Conservation (phyloP, 2,329 filamentous ascomycete genomes). For the Juglanconis sp. region DNA sequence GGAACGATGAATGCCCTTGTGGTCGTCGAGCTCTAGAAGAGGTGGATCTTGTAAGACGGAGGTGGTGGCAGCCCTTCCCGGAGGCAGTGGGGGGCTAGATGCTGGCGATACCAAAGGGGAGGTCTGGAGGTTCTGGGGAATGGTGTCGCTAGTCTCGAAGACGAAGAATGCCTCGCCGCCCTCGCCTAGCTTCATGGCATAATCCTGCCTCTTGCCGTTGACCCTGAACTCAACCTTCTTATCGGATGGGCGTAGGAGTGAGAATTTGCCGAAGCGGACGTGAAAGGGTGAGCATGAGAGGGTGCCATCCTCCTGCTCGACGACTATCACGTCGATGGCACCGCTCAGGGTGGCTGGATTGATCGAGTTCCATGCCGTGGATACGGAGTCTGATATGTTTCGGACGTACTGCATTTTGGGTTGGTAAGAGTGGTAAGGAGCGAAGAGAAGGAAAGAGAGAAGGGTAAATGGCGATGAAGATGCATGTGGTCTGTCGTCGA, state of each 20-base stretch:
- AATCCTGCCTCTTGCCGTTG: constrained; percentile 87
- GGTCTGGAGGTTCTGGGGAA: constrained; percentile 91
- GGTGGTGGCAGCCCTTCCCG: constrained; percentile 24
- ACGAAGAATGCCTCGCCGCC: constrained; percentile 98
- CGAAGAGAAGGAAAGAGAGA: background rate
- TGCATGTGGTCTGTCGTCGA: background rate
- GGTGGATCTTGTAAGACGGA: constrained; percentile 64
- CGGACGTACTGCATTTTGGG: constrained; percentile 89
- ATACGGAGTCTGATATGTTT: constrained; percentile 90
- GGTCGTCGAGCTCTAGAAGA: constrained; percentile 61
- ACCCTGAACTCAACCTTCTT: constrained; percentile 99
- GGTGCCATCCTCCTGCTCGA: constrained; percentile 88
- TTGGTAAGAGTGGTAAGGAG: background rate
- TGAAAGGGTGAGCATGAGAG: constrained; percentile 95
- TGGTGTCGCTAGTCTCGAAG: constrained; percentile 88
- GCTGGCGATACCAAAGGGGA: constrained; percentile 89
- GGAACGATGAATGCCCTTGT: constrained; percentile 33
- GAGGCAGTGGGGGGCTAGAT: constrained; percentile 71
- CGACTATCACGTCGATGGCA: constrained; percentile 97
- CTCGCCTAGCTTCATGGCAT: constrained; percentile 97
- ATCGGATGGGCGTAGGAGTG: constrained; percentile 86
- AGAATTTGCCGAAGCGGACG: constrained; percentile 98
- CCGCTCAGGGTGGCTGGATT: constrained; percentile 96
- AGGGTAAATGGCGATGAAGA: background rate
- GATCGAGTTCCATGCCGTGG: constrained; percentile 99